Evolutionary conservation across 345 rosid species (phyloP), one percentile per base, ranked within the genome.

Genomic region (Moringa oleifera): DNA sequence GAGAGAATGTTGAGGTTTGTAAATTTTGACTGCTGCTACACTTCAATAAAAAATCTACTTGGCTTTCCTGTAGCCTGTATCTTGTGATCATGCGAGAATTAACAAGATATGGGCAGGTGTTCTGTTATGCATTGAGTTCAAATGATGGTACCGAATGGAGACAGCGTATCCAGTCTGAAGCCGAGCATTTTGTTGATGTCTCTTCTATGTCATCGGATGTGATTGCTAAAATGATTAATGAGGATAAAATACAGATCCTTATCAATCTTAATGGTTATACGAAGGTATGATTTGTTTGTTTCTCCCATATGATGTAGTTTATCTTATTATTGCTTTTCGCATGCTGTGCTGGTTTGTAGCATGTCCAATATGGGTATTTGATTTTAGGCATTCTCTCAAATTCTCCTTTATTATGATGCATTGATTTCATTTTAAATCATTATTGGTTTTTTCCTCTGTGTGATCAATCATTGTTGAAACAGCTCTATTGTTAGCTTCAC

Each of bases 101-200:
- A 57, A 61, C 28, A 51, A 58, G 19, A 20, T 33, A 22, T 66
- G 1, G 71, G 64, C 75, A 93, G 98, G 89, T 94, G 21, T 94
- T 91, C 80, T 95, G 99, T 65, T 95, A 91, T 73, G 97, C 95
- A 3, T 75, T 94, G 81, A 94, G 96, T 82, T 78, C 89, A 55
- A 94, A 91, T 72, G 99, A 94, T 59, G 89, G 95, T 47, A 86
- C 96, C 64, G 99, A 91, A 68, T 94, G 99, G 99, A 82, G 99
- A 71, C 93, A 75, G 68, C 92, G 96, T 31, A 88, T 85, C 54
- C 93, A 86, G 66, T 81, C 84, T 12, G 99, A 94, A 73, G 90
- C 90, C 18, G 97, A 94, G 76, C 99, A 88, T 79, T 94, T 94
- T 71, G 64, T 87, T 21, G 96, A 94, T 70, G 97, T 85, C 47